Percentiles rank a stretch among this genome's conserved stretches.
These are phyloP conservation scores for Aspergillus pseudonomiae DNA, from an alignment of 2,329 filamentous ascomycete species.

Conservation along the genomic window DNA sequence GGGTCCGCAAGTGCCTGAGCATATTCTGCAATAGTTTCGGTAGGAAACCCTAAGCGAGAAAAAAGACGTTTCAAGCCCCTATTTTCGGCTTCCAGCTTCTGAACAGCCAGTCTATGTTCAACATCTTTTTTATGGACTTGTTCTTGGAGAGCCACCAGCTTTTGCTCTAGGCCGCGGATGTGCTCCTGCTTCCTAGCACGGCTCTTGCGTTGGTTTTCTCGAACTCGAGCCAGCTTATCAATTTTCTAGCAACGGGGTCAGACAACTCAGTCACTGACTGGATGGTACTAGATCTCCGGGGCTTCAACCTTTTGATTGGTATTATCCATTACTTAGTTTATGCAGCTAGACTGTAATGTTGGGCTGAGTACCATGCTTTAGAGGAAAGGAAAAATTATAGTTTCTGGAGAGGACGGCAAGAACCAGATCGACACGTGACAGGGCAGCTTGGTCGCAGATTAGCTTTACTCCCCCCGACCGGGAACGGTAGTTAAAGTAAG, in stretches of 20 bases:
- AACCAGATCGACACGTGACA: background rate
- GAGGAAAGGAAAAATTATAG: background rate
- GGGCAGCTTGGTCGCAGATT: background rate
- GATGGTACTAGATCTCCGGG: background rate
- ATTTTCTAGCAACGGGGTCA: constrained; percentile 22
- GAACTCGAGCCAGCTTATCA: constrained; percentile 43
- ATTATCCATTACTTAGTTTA: background rate
- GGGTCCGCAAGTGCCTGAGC: constrained; percentile 25
- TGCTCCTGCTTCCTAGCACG: constrained; percentile 40
- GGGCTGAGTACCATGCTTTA: background rate
- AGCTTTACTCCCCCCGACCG: background rate
- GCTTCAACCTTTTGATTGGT: constrained; percentile 18
- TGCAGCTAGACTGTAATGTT: background rate
- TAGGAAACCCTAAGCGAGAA: constrained; percentile 27
- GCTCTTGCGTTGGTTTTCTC: constrained; percentile 44
- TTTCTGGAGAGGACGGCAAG: background rate
- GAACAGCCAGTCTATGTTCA: constrained; percentile 35
- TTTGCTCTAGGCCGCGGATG: constrained; percentile 40
- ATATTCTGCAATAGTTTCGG: constrained; percentile 31
- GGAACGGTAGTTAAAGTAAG: background rate
- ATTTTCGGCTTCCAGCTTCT: constrained; percentile 40
- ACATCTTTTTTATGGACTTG: constrained; percentile 36
- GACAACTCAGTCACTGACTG: constrained; percentile 10
- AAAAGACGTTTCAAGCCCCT: constrained; percentile 31
- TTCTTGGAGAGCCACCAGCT: constrained; percentile 30